A percentile compares a stretch with the other conserved stretches of the same genome.
Conservation (phyloP, 345 rosid species). For the Pseudoturritis turrita region DNA sequence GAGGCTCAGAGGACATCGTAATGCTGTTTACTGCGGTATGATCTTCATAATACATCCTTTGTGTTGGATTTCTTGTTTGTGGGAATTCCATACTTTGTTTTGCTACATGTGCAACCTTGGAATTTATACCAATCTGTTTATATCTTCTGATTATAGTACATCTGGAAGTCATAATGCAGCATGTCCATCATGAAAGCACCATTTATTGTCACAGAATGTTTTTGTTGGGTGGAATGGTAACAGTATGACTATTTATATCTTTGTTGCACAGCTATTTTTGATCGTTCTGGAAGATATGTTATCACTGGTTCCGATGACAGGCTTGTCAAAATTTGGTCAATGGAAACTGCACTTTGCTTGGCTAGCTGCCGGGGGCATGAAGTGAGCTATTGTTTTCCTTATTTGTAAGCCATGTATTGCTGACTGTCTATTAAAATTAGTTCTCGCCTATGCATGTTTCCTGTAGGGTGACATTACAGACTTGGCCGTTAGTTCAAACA, state of each 20-base stretch:
- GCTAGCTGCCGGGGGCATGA: constrained; percentile 99
- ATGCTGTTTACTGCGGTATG: constrained; percentile 98
- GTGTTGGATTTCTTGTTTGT: constrained; percentile 17
- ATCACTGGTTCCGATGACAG: constrained; percentile 98
- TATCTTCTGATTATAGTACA: not conserved
- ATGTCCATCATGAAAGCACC: constrained; percentile 10
- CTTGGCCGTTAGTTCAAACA: constrained; percentile 95
- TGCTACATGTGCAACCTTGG: constrained; percentile 10
- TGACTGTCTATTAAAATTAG: constrained; percentile 6
- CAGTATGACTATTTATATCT: constrained; percentile 1
- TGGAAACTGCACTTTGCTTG: constrained; percentile 99
- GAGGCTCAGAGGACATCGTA: constrained; percentile 90
- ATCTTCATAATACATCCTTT: constrained; percentile 12
- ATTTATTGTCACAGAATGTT: not conserved
- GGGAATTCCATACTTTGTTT: constrained; percentile 14
- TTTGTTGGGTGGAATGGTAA: constrained; percentile 7
- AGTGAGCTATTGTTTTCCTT: constrained; percentile 49
- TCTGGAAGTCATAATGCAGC: constrained; percentile 10
- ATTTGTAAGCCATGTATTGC: constrained; percentile 15
- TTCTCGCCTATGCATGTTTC: constrained; percentile 16
- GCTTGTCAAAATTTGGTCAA: constrained; percentile 98
- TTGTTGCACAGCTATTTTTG: constrained; percentile 71
- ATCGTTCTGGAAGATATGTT: constrained; percentile 92
- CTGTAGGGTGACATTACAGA: constrained; percentile 96
- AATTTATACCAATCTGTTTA: not conserved